A percentile compares a stretch with the other conserved stretches of the same genome.
Conservation (phyloP, 169 alveolate species). For the Theileria orientalis region DNA sequence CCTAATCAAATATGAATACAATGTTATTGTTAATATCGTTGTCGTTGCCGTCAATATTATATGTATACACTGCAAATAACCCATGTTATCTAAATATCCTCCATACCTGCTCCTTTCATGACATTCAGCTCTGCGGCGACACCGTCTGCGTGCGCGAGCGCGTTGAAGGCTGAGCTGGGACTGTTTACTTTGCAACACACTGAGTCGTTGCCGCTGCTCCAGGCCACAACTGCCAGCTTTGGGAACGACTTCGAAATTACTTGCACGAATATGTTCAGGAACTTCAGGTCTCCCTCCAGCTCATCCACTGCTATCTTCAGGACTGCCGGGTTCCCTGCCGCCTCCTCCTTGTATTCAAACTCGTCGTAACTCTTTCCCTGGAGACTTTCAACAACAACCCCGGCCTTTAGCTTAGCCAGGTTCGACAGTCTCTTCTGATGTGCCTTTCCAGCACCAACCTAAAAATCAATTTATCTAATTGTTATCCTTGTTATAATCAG, state of each 20-base stretch:
- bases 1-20: slow-evolving; percentile 1
- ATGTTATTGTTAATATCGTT: neutral
- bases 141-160: slow-evolving; percentile 47
- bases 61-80: too few species aligned
- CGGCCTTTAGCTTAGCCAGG: slow-evolving; percentile 32
- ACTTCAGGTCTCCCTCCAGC: slow-evolving; percentile 54
- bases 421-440: slow-evolving; percentile 55
- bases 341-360: neutral
- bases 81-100: too few species aligned
- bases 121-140: slow-evolving; percentile 24
- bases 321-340: slow-evolving; percentile 10
- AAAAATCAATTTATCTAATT: neutral
- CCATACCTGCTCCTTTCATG: neutral
- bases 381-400: slow-evolving; percentile 20
- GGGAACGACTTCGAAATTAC: slow-evolving; percentile 53
- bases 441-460: slow-evolving; percentile 34
- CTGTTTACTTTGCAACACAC: slow-evolving; percentile 45
- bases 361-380: slow-evolving; percentile 20
- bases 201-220: slow-evolving; percentile 7
- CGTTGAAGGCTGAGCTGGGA: slow-evolving; percentile 34
- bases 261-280: slow-evolving; percentile 42
- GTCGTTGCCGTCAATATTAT: too few species aligned
- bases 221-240: slow-evolving; percentile 34
- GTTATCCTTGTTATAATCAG: neutral
- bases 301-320: slow-evolving; percentile 29